Percentiles rank a stretch among this genome's conserved stretches.
Conservation (phyloP, 2,329 filamentous ascomycete species). For the Sporothrix mexicana region DNA sequence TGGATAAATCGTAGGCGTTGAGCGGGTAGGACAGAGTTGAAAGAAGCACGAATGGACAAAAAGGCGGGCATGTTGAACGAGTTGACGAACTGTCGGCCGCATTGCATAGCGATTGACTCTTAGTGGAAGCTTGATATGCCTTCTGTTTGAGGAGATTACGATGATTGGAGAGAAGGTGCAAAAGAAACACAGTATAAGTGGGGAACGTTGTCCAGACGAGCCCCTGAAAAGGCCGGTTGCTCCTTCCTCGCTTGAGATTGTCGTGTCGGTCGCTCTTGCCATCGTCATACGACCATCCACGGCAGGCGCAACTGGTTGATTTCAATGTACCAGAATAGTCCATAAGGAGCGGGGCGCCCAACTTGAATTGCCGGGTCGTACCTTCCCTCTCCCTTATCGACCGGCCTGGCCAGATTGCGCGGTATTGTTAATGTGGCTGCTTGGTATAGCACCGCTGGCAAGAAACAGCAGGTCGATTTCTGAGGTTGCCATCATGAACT, state of each 20-base stretch:
- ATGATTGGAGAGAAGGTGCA: not conserved
- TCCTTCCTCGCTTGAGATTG: not conserved
- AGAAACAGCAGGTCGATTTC: not conserved
- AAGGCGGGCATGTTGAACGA: no score
- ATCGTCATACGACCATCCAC: not conserved
- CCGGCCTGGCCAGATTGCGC: no score
- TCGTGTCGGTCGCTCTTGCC: not conserved
- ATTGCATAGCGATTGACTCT: no score
- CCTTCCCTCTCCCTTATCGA: not conserved
- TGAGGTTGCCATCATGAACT: not conserved
- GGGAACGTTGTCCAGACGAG: no score
- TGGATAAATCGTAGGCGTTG: not conserved
- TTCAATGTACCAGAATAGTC: not conserved
- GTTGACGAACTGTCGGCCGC: not conserved
- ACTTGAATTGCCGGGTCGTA: not conserved
- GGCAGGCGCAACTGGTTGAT: slow-evolving; percentile 7
- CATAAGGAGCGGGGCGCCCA: not conserved
- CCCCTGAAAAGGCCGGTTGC: not conserved
- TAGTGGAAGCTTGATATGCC: no score
- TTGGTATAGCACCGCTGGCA: not conserved
- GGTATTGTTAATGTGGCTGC: not conserved
- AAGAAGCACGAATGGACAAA: no score
- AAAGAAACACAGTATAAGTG: no score
- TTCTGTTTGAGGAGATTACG: not conserved
- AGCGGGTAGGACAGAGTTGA: not conserved